Conservation (phyloP, 208 protist genomes). For the Tritrichomonas musculus region DNA sequence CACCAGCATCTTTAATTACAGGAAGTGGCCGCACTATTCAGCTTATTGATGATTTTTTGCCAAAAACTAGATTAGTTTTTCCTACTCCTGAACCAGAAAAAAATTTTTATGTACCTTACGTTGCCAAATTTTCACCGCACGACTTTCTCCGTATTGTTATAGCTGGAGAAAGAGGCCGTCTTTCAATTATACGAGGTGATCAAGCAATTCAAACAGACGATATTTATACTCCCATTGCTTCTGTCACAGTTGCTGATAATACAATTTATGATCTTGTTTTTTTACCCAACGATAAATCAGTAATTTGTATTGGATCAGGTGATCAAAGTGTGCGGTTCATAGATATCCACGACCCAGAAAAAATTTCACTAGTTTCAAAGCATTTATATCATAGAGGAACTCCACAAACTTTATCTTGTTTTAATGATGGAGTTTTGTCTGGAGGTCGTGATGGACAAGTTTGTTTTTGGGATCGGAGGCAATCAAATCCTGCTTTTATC, state of each 20-base stretch:
- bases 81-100: no score
- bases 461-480: neutral
- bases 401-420: neutral
- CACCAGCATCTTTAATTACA: no score
- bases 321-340: neutral
- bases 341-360: no score
- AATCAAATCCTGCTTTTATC: neutral
- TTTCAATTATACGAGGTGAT: neutral
- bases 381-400: neutral
- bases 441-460: neutral
- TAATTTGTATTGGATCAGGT: neutral
- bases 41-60: no score
- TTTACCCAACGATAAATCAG: neutral
- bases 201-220: neutral
- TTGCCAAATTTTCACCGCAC: neutral
- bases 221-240: neutral
- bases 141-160: neutral
- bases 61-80: no score
- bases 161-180: neutral
- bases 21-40: no score
- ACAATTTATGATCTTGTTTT: neutral
- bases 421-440: neutral
- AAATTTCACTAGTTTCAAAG: neutral
- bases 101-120: neutral
- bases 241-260: neutral